Conservation (phyloP, 202 grass and related monocot species). For the Brachypodium distachyon region DNA sequence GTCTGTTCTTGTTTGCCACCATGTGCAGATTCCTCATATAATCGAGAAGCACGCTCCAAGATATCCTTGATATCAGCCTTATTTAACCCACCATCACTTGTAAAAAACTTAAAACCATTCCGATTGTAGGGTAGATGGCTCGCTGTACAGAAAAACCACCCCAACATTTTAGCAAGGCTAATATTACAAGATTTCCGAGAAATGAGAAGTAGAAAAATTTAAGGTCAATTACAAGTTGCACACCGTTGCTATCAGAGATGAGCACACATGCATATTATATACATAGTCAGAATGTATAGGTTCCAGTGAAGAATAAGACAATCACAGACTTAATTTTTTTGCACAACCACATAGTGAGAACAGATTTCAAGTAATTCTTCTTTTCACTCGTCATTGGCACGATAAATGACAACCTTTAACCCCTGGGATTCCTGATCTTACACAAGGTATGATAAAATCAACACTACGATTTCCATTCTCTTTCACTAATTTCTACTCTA, state of each 20-base stretch:
- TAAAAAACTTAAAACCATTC: slow-evolving; percentile 99
- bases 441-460: neutral
- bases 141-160: slow-evolving; percentile 36
- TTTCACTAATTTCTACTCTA: neutral
- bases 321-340: neutral
- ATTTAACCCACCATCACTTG: slow-evolving; percentile 75
- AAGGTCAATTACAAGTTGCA: neutral
- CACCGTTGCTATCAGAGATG: neutral
- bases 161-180: neutral
- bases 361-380: neutral
- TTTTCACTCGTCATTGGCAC: neutral
- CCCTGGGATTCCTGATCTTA: neutral
- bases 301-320: neutral
- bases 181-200: neutral
- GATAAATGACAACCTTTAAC: neutral
- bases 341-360: neutral
- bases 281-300: neutral
- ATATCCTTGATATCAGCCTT: slow-evolving; percentile 94
- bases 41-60: slow-evolving; percentile 52
- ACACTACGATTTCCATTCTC: neutral
- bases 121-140: slow-evolving; percentile 97
- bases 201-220: neutral
- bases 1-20: slow-evolving; percentile 27
- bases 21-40: slow-evolving; percentile 46
- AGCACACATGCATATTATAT: neutral